A percentile compares a stretch with the other conserved stretches of the same genome.
Evolutionary conservation across 2,329 filamentous ascomycete species (phyloP).

Genomic region (Macrophomina pseudophaseolina): DNA sequence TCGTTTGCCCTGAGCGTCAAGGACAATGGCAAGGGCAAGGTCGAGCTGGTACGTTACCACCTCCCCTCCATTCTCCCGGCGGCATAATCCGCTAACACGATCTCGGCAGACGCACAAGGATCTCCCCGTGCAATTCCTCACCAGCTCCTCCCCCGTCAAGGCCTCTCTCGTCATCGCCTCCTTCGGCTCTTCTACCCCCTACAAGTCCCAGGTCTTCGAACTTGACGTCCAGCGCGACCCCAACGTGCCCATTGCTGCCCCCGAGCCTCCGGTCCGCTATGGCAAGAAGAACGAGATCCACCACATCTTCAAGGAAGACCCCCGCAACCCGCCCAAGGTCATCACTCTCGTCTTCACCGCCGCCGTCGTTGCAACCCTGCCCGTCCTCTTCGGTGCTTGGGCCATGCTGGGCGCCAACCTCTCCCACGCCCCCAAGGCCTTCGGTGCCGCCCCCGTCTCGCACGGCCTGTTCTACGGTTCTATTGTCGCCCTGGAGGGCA

Average conservation of each 20-base stretch:
- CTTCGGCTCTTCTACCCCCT: slow-evolving; percentile 75
- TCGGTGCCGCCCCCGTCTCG: slow-evolving; percentile 76
- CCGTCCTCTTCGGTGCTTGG: slow-evolving; percentile 77
- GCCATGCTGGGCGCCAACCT: slow-evolving; percentile 80
- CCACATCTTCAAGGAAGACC: slow-evolving; percentile 84
- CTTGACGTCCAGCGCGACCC: slow-evolving; percentile 70
- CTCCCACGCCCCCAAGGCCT: slow-evolving; percentile 75
- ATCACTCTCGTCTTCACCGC: slow-evolving; percentile 79
- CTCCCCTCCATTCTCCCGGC: background rate
- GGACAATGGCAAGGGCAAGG: slow-evolving; percentile 82
- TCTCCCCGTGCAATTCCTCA: slow-evolving; percentile 81
- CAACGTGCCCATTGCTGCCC: slow-evolving; percentile 62
- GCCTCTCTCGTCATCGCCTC: slow-evolving; percentile 86
- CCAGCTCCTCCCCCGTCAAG: slow-evolving; percentile 68
- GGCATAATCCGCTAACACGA: slow-evolving; percentile 12
- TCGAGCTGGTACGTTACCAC: slow-evolving; percentile 74
- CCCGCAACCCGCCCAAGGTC: slow-evolving; percentile 78
- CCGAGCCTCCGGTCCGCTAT: slow-evolving; percentile 78
- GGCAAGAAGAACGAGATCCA: slow-evolving; percentile 83
- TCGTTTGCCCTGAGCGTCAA: slow-evolving; percentile 85
- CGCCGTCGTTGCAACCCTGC: slow-evolving; percentile 74
- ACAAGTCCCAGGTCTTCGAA: slow-evolving; percentile 74
- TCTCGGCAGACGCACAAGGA: slow-evolving; percentile 78
- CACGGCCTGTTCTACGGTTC: slow-evolving; percentile 87
- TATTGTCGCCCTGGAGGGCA: slow-evolving; percentile 82